Evolutionary conservation across 139 green algal genomes (phyloP).

Genomic region (Picochlorum sp.): DNA sequence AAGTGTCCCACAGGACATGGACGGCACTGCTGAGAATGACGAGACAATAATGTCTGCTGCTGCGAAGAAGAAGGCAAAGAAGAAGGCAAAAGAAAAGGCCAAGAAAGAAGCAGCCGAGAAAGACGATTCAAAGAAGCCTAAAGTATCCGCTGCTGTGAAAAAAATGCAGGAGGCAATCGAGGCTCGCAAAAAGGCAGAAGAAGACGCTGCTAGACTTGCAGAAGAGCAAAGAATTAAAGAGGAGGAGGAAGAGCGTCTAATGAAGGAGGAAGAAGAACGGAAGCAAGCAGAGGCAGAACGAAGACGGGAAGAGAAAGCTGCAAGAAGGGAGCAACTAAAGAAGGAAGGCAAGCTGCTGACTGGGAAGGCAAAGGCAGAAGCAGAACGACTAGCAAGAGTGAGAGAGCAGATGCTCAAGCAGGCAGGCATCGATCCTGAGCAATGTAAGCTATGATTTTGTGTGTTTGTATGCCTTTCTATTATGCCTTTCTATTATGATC

Average conservation of each 20-base stretch:
- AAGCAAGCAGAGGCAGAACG: conserved; percentile 59
- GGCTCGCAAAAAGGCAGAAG: conserved; percentile 41
- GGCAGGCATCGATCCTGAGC: conserved; percentile 28
- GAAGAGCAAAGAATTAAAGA: conserved; percentile 38
- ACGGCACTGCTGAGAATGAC: conserved; percentile 11
- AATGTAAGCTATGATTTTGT: conserved; percentile 2
- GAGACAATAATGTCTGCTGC: conserved; percentile 35
- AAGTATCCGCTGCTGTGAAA: conserved; percentile 61
- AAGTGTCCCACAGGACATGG: conserved; percentile 11
- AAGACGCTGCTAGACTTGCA: conserved; percentile 40
- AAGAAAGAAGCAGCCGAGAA: conserved; percentile 32
- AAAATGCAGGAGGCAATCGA: conserved; percentile 69
- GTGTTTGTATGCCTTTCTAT: not conserved
- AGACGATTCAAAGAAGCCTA: conserved; percentile 24
- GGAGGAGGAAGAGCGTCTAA: conserved; percentile 47
- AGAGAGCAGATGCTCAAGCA: conserved; percentile 73
- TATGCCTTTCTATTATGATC: not conserved
- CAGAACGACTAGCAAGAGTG: conserved; percentile 65
- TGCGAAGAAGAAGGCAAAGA: conserved; percentile 39
- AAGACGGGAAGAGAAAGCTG: conserved; percentile 44
- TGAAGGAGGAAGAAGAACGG: conserved; percentile 49
- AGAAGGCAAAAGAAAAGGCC: conserved; percentile 55
- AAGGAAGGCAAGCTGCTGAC: conserved; percentile 78
- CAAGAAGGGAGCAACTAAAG: conserved; percentile 62
- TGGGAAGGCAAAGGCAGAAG: conserved; percentile 87